Evolutionary conservation across 768 basidiomycete species (phyloP), one percentile per base, ranked within the genome.

Genomic region (Gymnopilus junonius): DNA sequence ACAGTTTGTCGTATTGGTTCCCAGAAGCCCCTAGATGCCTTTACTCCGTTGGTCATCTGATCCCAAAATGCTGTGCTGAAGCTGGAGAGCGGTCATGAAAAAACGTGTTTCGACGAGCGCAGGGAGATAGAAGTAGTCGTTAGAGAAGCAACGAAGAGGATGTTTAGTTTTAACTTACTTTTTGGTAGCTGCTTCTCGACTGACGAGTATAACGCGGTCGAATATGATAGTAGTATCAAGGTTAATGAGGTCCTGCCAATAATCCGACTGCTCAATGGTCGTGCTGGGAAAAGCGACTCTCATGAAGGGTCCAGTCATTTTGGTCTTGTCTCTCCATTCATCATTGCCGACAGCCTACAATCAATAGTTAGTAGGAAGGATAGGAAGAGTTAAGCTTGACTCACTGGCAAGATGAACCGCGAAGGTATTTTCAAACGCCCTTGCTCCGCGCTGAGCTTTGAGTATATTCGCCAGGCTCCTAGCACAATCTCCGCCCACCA

Each of bases 261-360:
- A 87, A 29, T 78, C 76, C 10, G 81, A 76, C 31, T 81, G 76
- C 66, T 91, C 88, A 25, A 92, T 82, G 1, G 86, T 73, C 8
- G 84, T 69, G 20, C 74, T 76, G 1, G 90, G 90, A 72, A 91
- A 92, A 0, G 84, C 85, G 8, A 86, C 83, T 25, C 87, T 85
- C 62, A 92, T 79, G 63, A 92, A 78, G 54, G 86, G 87, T 21
- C 83, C 80, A 68, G 90, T 85, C 69, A 92, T 80, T 12, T 83
- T 81, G 1, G 87, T 85, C 10, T 69, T 65, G 69, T 92, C 91
- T 34, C 88, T 82, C 89, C 87, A 90, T 58, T 76, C 77, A 5
- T 70, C 70, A 12, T 66, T 55, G 15, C 40, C 51, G 27, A 74
- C 72, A 58, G 74, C 75, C 61, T 68, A 29, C 8, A 64, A n/a